Conservation (phyloP, 2,329 filamentous ascomycete genomes). For the Colletotrichum sojae region DNA sequence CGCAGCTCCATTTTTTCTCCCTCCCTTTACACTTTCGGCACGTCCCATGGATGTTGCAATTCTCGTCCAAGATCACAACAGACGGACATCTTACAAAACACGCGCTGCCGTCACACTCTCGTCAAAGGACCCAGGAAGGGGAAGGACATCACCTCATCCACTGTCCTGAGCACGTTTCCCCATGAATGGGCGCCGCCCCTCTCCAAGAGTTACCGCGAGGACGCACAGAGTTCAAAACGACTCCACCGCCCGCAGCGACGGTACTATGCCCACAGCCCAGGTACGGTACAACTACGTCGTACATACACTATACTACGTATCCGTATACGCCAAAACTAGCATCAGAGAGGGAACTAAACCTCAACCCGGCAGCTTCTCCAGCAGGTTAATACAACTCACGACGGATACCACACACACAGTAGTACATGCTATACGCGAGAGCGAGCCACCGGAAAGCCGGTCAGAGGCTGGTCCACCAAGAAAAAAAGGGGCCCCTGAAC, state of each 20-base stretch:
- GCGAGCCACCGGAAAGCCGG: slow-evolving; percentile 9
- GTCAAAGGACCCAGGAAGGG: slow-evolving; percentile 7
- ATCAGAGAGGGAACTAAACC: slow-evolving; percentile 20
- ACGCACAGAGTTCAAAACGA: slow-evolving; percentile 34
- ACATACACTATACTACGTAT: no score
- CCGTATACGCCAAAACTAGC: neutral
- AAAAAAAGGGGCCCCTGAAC: neutral
- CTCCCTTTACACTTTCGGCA: slow-evolving; percentile 27
- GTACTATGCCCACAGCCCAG: no score
- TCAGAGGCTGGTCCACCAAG: neutral
- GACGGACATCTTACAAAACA: slow-evolving; percentile 7
- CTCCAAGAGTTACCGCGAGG: slow-evolving; percentile 8
- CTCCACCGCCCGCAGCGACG: slow-evolving; percentile 14
- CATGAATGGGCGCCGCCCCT: slow-evolving; percentile 17
- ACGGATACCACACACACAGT: no score
- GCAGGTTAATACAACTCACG: neutral
- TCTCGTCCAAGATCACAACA: slow-evolving; percentile 19
- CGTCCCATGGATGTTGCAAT: slow-evolving; percentile 31
- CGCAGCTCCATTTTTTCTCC: slow-evolving; percentile 17
- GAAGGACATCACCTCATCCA: slow-evolving; percentile 39
- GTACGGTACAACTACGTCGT: no score
- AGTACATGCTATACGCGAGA: neutral
- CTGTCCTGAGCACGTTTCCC: slow-evolving; percentile 40
- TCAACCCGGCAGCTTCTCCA: slow-evolving; percentile 6
- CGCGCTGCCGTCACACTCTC: neutral